Base-by-base conservation (phyloP, 176 grass and related monocot species). In the Stipa capillata region DNA sequence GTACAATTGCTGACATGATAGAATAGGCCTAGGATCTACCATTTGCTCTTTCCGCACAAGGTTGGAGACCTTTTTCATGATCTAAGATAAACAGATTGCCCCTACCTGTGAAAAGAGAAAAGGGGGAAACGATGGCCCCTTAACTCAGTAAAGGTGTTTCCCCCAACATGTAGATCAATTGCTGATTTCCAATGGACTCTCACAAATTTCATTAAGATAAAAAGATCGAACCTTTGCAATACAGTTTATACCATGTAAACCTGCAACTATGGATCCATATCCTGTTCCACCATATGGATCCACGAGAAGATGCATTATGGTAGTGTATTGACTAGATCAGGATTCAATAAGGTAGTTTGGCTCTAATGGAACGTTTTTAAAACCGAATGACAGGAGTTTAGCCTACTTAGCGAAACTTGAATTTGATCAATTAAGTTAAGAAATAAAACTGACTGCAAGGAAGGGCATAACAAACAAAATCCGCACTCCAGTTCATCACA, bases 31-130 rank as follows among this genome's bases (percentile, higher is more conserved):
- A 79, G 31, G 35, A 61, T 55, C 82, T 81, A 85, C 17, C 10
- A 48, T 41, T 55, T 39, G 60, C 52, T 77, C 71, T 85, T 76
- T 89, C 54, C 21, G 87, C 77, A 85, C 16, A 81, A 89, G 21
- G 69, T 69, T 59, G 34, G 62, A 55, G 24, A 54, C 53, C 47
- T 28, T 76, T 85, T 85, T 42, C 34, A 76, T 54, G 51, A 62
- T 63, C 60, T 24, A 60, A 47, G 40, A 66, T 42, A 69, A 79
- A 69, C 12, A 68, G 62, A 75, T 84, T 67, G 61, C 28, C 69
- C 80, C 81, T 53, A 69, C 60, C 62, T 29, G n/a, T n/a, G 7
- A 52, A 74, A 80, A 53, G 69, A 52, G 21, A 43, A 77, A 66
- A 20, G 29, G 60, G n/a, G n/a, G 27, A 24, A 79, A 80, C 17